Evolutionary conservation across 1,284 basidiomycete genomes (phyloP).

Genomic region (Hemileia vastatrix): DNA sequence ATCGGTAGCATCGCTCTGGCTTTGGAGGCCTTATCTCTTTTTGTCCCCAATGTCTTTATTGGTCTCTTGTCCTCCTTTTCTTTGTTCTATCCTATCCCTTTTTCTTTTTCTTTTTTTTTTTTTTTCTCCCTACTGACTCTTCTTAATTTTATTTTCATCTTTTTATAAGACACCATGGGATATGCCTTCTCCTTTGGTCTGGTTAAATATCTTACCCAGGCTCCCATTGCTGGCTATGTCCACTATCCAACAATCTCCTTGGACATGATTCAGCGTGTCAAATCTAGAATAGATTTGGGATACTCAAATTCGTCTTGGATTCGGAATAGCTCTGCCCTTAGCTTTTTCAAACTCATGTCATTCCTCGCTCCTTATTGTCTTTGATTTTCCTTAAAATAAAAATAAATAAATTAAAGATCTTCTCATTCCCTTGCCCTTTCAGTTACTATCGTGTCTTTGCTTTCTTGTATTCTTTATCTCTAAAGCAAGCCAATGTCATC

Average conservation of each 20-base stretch:
- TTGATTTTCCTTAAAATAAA: neutral
- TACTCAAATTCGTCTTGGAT: slow-evolving; percentile 61
- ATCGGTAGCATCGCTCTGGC: slow-evolving; percentile 73
- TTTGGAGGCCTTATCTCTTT: slow-evolving; percentile 60
- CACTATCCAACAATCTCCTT: slow-evolving; percentile 95
- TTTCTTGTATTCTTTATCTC: slow-evolving; percentile 64
- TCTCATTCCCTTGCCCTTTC: neutral
- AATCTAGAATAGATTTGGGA: slow-evolving; percentile 52
- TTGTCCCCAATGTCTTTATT: slow-evolving; percentile 81
- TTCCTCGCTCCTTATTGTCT: slow-evolving; percentile 34
- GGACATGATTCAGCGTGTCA: slow-evolving; percentile 80
- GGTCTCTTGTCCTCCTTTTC: slow-evolving; percentile 50
- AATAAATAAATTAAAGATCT: neutral
- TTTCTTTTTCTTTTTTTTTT: neutral
- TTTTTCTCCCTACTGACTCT: neutral
- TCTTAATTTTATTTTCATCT: slow-evolving; percentile 2
- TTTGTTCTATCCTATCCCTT: neutral
- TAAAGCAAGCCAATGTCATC: slow-evolving; percentile 59
- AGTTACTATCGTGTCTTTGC: slow-evolving; percentile 88
- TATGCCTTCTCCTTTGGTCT: slow-evolving; percentile 86
- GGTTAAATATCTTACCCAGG: slow-evolving; percentile 52
- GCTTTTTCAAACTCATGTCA: slow-evolving; percentile 62
- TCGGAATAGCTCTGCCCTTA: slow-evolving; percentile 56
- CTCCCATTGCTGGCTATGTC: slow-evolving; percentile 75
- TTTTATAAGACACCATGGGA: slow-evolving; percentile 78